Base-by-base conservation (phyloP, 2,329 filamentous ascomycete species). In the Fusarium poae region DNA sequence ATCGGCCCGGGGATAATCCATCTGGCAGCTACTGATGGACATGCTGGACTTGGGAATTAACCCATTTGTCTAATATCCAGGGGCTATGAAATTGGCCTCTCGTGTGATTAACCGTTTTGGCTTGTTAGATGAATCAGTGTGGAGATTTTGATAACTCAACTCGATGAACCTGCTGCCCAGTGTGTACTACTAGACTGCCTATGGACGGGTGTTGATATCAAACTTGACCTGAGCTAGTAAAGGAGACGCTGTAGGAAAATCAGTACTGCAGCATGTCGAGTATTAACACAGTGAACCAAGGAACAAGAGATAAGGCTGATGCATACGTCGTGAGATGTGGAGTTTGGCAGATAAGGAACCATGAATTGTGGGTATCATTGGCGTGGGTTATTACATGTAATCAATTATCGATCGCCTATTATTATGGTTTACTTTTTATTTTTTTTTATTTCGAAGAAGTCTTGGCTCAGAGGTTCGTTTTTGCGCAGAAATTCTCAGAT, bases 301-400 rank as follows among this genome's bases (percentile, higher is more conserved):
- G 39, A 42, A 46, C 32, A 44, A 53, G 40, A 68, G 65, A 65
- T 68, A 68, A 68, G 65, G 56, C 55, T 65, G 60, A 61, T 61
- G 32, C 53, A 44, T 20, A 37, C 39, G 49, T 61, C 32, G 65
- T 49, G 54, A 65, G 40, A 63, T 68, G 65, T 68, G 65, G 65
- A 68, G 65, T 61, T 55, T 37, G 53, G 37, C 16, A 68, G 65
- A 68, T 68, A 68, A 68, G 65, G 25, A 40, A 35, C 25, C 25
- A 18, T n/a, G 27, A 46, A 32, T 10, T 63, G 60, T 63, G 60
- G 60, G 46, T 43, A 57, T 27, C 23, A 62, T 48, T 59, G 46
- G 29, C 43, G 48, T 46, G 64, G 65, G n/a, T 61, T 61, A 53
- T 62, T 32, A 42, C 35, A 51, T 30, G 34, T 34, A 40, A 39